Base-by-base conservation (phyloP, 441 rosid species). In the Erodium moschatum region DNA sequence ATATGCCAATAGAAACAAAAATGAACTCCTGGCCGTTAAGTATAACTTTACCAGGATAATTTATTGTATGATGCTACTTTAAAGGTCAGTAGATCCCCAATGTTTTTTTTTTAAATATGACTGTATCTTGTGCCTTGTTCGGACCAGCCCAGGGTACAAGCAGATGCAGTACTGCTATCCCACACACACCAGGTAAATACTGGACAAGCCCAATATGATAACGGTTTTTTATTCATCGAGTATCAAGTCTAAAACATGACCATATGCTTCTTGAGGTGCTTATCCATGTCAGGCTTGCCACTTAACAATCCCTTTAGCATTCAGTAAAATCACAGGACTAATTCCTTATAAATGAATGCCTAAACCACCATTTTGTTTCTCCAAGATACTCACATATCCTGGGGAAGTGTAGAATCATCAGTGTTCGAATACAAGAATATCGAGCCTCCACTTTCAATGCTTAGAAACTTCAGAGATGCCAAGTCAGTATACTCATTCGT, bases 321-420 rank as follows among this genome's bases (percentile, higher is more conserved):
- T 60, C 15, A 20, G 9, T 21, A 20, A 21, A 31, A 68, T 19
- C 42, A 3, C 27, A 35, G 27, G 35, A 27, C 33, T 5, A 68
- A 74, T 21, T 35, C 31, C 31, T 56, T 21, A 35, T 69, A 65
- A 40, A 9, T n/a, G 11, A 54, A 54, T 54, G 62, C 62, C 6
- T 54, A 16, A 54, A 18, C 20, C 21, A 16, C 7, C 11, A 54
- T 16, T 54, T 60, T 20, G 64, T 60, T 60, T 8, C 27, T 60
- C n/a, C 60, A 48, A 60, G 27, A 69, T 64, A 85, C 96, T 89
- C 79, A 94, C 99, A 94, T 91, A 83, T 94, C 97, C 86, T 89
- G 99, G 78, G 99, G 99, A 81, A 94, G 97, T 31, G 99, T 91
- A 12, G 97, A 94, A 75, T 94, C 97, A 78, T 94, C 99, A 5